Percentiles rank a stretch among this genome's conserved stretches.
Evolutionary conservation across 2,329 filamentous ascomycete species (phyloP).

Genomic region (Diaporthe ampelina): DNA sequence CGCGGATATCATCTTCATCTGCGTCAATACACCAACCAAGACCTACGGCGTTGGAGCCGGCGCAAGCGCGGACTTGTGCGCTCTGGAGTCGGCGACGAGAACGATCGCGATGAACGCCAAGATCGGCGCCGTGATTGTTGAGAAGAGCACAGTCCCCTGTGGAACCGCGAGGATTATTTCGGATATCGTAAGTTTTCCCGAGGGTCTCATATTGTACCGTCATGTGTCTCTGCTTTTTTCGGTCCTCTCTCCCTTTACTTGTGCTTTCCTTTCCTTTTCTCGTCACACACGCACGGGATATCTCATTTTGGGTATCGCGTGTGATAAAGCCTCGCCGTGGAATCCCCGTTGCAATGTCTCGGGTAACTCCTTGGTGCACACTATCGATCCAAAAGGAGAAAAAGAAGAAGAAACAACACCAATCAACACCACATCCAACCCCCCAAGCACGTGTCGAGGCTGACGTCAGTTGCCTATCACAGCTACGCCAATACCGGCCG

Average conservation of each 20-base stretch:
- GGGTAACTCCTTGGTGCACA: conserved; percentile 19
- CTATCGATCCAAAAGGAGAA: not conserved
- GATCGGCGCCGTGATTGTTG: conserved; percentile 70
- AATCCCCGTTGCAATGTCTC: conserved; percentile 36
- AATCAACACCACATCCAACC: not conserved
- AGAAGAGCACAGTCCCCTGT: conserved; percentile 76
- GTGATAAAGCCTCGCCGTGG: not conserved
- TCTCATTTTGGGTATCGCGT: not conserved
- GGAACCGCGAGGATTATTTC: conserved; percentile 70
- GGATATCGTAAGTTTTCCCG: conserved; percentile 60
- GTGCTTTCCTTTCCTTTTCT: not conserved
- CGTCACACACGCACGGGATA: not conserved
- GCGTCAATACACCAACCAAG: conserved; percentile 77
- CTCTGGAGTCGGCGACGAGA: conserved; percentile 67
- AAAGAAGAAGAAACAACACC: not conserved
- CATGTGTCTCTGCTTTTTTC: conserved; percentile 8
- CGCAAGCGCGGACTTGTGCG: conserved; percentile 68
- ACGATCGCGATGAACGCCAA: conserved; percentile 68
- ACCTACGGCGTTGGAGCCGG: conserved; percentile 68
- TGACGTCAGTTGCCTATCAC: not conserved
- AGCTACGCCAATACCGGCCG: conserved; percentile 54
- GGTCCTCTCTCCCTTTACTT: not conserved
- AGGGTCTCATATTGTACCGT: conserved; percentile 12
- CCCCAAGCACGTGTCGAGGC: conserved; percentile 30
- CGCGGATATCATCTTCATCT: conserved; percentile 72